phyloP scores from a whole-genome alignment of 176 grass and related monocot species.

The Stipa capillata region DNA sequence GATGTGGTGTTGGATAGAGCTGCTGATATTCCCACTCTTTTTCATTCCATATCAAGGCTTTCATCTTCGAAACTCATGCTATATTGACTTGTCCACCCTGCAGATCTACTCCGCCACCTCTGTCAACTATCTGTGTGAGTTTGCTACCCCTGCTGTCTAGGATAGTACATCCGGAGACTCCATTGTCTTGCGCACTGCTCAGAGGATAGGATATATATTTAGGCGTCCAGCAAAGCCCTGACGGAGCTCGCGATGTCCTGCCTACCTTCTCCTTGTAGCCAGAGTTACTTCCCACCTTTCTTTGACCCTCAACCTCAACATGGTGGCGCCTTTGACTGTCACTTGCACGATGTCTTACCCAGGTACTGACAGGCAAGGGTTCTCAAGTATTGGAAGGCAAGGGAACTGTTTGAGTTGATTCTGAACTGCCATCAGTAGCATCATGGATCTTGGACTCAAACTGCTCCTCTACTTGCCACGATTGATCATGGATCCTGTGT shows the following conservation, averaged over 20 bases:
- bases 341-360: slow-evolving; percentile 5
- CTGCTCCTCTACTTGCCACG: not conserved
- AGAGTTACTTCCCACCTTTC: slow-evolving; percentile 18
- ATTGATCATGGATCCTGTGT: too few species aligned
- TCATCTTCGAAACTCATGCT: not conserved
- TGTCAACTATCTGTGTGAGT: not conserved
- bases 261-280: not conserved
- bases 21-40: slow-evolving; percentile 8
- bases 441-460: not conserved
- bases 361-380: too few species aligned
- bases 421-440: not conserved
- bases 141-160: not conserved
- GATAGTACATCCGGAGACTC: slow-evolving; percentile 8
- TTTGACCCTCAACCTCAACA: slow-evolving; percentile 26
- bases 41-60: slow-evolving; percentile 2
- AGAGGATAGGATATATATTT: slow-evolving; percentile 35
- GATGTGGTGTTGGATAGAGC: not conserved
- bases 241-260: slow-evolving; percentile 10
- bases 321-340: slow-evolving; percentile 22
- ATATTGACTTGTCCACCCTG: too few species aligned
- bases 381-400: not conserved
- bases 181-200: slow-evolving; percentile 5
- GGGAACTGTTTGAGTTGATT: not conserved
- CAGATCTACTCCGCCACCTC: not conserved
- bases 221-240: slow-evolving; percentile 42